Evolutionary conservation across 371 early-diverging fungal species (phyloP), one percentile per base, ranked within the genome.

Genomic region (Sporodiniella umbellata): DNA sequence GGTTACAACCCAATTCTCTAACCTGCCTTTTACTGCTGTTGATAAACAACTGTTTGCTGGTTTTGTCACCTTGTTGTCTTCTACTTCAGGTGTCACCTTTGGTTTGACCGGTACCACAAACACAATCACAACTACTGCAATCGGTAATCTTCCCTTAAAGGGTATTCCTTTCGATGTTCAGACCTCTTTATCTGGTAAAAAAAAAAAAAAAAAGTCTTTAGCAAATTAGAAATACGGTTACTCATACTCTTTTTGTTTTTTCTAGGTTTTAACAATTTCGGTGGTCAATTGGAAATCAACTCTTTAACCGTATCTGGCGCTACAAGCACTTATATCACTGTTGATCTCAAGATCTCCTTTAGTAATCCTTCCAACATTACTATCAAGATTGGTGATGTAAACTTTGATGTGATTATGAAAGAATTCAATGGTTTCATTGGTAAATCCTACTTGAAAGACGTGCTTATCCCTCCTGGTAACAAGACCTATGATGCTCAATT

Each of bases 361-460:
- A 63, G 54, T 49, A 80, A 77, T 25, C 84, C 84, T 4, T 80
- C 81, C 11, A 67, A 66, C 17, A 64, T 79, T 47, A 77, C 80
- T 2, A 78, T 80, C 45, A 69, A 60, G 37, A 52, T 80, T 31
- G 81, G 80, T 25, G 61, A 78, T 48, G 66, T 79, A 38, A 56
- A 57, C 39, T 78, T 83, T 53, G 53, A 70, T 42, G 64, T 77
- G 28, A 33, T 51, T n/a, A 68, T 68, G 52, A 54, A 65, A 23
- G 72, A 72, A 4, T 47, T 48, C 37, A 23, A 63, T 39, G 57
- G 63, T 15, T 30, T 40, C 14, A 60, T 83, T 49, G 80, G 78
- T 46, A 42, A 52, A 39, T 66, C 64, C 14, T 54, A 56, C 44
- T 28, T 75, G 45, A 63, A 60, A 8, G 56, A 69, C 53, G 61